A percentile compares a stretch with the other conserved stretches of the same genome.
Conservation (phyloP, 2,329 filamentous ascomycete genomes). For the Colletotrichum paranaense region DNA sequence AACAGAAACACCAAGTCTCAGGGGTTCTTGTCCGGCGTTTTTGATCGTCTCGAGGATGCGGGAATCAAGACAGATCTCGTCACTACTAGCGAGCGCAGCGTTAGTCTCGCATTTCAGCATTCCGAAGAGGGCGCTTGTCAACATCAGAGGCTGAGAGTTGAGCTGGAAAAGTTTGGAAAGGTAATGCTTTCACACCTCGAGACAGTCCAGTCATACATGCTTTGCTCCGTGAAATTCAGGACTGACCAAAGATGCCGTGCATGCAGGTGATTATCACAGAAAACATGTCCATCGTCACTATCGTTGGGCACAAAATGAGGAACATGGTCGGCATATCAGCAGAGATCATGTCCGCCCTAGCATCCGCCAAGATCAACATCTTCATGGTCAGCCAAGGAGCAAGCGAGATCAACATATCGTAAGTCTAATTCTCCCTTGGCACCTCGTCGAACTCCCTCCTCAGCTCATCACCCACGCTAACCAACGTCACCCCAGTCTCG, state of each 20-base stretch:
- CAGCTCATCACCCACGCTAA: too few species aligned
- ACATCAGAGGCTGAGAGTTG: conserved; percentile 74
- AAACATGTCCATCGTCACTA: conserved; percentile 93
- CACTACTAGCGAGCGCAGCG: conserved; percentile 94
- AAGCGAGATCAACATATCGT: conserved; percentile 99
- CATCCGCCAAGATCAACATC: conserved; percentile 33
- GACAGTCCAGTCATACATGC: too few species aligned
- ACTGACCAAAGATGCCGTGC: not conserved
- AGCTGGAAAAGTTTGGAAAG: conserved; percentile 83
- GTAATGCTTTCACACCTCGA: conserved; percentile 77
- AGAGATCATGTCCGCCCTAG: conserved; percentile 27
- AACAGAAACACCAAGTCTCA: conserved; percentile 97
- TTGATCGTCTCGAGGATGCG: conserved; percentile 87
- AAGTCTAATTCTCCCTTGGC: conserved; percentile 46
- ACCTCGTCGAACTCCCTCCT: not conserved
- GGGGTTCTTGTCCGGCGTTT: conserved; percentile 96
- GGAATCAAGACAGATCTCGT: conserved; percentile 94
- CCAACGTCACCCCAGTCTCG: conserved; percentile 47
- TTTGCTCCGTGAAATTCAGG: rapidly evolving
- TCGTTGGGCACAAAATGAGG: conserved; percentile 96
- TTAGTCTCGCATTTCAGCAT: conserved; percentile 94
- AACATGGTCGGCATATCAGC: conserved; percentile 86
- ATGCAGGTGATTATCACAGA: conserved; percentile 47
- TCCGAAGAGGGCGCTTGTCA: conserved; percentile 72
- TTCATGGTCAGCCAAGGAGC: conserved; percentile 69